These are phyloP conservation scores for Fusarium lateritium DNA, from an alignment of 2,329 filamentous ascomycete genomes.

Conservation along the genomic window DNA sequence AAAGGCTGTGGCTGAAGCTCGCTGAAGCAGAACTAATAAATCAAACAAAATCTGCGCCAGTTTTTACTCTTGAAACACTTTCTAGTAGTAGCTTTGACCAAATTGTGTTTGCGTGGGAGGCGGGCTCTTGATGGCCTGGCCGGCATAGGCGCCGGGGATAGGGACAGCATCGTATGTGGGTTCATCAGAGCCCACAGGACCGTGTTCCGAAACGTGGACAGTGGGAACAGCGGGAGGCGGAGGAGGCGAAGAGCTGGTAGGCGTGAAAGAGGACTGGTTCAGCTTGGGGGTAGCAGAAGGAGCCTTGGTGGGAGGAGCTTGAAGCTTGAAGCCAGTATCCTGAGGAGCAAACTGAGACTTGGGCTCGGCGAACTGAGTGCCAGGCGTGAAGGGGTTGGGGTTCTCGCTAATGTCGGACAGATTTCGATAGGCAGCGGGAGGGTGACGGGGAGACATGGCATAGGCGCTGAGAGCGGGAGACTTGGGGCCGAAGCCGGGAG, in stretches of 20 bases:
- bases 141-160: conserved; percentile 87
- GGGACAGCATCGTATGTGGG: conserved; percentile 87
- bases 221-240: conserved; percentile 52
- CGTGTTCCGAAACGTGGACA: conserved; percentile 73
- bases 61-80: conserved; percentile 5
- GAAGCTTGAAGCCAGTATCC: conserved; percentile 82
- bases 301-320: conserved; percentile 85
- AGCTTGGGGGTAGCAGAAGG: conserved; percentile 83
- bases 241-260: conserved; percentile 57
- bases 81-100: conserved; percentile 52
- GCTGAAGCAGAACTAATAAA: conserved; percentile 32
- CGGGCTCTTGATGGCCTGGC: conserved; percentile 67
- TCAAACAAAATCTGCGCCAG: conserved; percentile 16
- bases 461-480: conserved; percentile 65
- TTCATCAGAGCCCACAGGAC: conserved; percentile 82
- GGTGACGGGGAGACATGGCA: conserved; percentile 73
- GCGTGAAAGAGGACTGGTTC: conserved; percentile 73
- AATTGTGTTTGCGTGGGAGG: conserved; percentile 62
- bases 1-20: conserved; percentile 17
- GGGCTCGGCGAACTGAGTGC: conserved; percentile 71
- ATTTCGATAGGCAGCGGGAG: conserved; percentile 69
- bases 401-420: conserved; percentile 62
- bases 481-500: conserved; percentile 86
- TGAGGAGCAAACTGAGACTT: conserved; percentile 71
- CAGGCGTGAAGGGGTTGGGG: conserved; percentile 67